Conservation (phyloP, 257 asterid species). For the Scutellaria barbata region DNA sequence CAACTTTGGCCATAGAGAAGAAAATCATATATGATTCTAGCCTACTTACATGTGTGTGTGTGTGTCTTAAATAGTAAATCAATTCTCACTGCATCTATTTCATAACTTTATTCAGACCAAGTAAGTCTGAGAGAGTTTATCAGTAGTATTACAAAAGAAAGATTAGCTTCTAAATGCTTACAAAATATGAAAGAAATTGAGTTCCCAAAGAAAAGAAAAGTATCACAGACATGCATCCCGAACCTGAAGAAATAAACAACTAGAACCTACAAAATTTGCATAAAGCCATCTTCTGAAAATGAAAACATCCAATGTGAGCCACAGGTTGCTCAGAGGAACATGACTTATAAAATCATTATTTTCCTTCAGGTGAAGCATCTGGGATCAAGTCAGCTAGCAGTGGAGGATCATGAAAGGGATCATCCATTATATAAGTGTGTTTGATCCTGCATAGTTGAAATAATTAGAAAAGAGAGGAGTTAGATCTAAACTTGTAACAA, state of each 20-base stretch:
- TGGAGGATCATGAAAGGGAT: constrained; percentile 93
- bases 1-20: too few species aligned
- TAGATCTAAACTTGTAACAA: neutral
- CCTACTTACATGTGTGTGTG: too few species aligned
- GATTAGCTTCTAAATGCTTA: constrained; percentile 9
- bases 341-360: constrained; percentile 24
- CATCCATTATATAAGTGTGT: constrained; percentile 88
- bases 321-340: constrained; percentile 21
- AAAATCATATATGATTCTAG: too few species aligned
- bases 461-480: constrained; percentile 30
- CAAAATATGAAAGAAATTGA: neutral
- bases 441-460: constrained; percentile 61
- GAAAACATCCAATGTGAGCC: constrained; percentile 13
- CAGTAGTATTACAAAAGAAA: constrained; percentile 7
- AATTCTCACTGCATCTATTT: constrained; percentile 4
- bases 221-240: neutral
- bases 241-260: constrained; percentile 23
- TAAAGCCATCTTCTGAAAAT: constrained; percentile 9
- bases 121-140: neutral
- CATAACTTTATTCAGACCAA: constrained; percentile 11
- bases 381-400: constrained; percentile 76
- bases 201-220: neutral
- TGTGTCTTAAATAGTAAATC: neutral
- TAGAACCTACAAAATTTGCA: constrained; percentile 6
- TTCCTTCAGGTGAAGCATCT: constrained; percentile 95